Conservation (phyloP, 768 basidiomycete genomes). For the Lyophyllum semitale region DNA sequence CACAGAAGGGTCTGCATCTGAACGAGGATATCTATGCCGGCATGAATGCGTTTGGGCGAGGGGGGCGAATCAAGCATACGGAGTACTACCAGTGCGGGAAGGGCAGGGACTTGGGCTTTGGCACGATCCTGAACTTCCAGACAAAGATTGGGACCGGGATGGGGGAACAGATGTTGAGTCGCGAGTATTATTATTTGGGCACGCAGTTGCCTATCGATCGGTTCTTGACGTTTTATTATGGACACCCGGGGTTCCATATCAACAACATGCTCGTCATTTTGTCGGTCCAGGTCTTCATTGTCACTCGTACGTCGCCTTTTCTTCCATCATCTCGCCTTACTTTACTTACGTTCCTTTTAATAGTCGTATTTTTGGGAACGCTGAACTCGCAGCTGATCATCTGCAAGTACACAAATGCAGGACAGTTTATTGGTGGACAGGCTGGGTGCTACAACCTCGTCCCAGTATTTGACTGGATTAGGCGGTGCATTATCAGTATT, state of each 20-base stretch:
- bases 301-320: slow-evolving; percentile 66
- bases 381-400: slow-evolving; percentile 79
- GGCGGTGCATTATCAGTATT: slow-evolving; percentile 95
- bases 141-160: slow-evolving; percentile 99
- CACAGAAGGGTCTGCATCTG: slow-evolving; percentile 97
- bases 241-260: slow-evolving; percentile 99
- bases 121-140: slow-evolving; percentile 98
- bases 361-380: slow-evolving; percentile 95
- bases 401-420: slow-evolving; percentile 75
- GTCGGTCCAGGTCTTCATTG: slow-evolving; percentile 93
- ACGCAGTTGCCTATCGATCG: slow-evolving; percentile 98
- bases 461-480: slow-evolving; percentile 95
- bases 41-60: slow-evolving; percentile 97
- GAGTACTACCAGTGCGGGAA: slow-evolving; percentile 99
- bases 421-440: slow-evolving; percentile 76
- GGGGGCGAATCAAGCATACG: slow-evolving; percentile 97
- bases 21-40: slow-evolving; percentile 99
- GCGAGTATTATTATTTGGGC: slow-evolving; percentile 98
- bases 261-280: slow-evolving; percentile 99
- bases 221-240: slow-evolving; percentile 99
- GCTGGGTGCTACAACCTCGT: slow-evolving; percentile 92
- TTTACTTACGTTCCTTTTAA: slow-evolving; percentile 3
- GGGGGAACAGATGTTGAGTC: slow-evolving; percentile 99
- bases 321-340: background rate
- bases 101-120: slow-evolving; percentile 97